Percentiles rank a stretch among this genome's conserved stretches.
Conservation (phyloP, 106 monocot genomes). For the Dendrobium huoshanense region DNA sequence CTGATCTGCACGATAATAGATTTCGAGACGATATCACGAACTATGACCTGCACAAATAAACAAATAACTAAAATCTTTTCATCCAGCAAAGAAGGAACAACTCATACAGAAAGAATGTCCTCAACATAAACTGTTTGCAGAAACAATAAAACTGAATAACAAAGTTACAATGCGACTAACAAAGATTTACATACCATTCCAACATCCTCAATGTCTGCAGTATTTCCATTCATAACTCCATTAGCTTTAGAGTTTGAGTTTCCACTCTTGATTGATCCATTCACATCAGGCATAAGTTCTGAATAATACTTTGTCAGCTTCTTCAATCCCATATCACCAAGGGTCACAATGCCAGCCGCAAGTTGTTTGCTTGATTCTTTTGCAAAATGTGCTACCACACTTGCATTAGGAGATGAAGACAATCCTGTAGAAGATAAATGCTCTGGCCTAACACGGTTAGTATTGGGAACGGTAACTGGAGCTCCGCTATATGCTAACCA, state of each 20-base stretch:
- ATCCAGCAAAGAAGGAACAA: neutral
- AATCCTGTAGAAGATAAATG: constrained; percentile 24
- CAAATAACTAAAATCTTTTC: neutral
- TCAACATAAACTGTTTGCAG: neutral
- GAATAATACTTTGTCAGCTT: constrained; percentile 79
- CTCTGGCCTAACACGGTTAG: constrained; percentile 62
- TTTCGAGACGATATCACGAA: constrained; percentile 82
- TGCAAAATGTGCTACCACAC: constrained; percentile 74
- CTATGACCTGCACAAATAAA: constrained; percentile 58
- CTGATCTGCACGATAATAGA: constrained; percentile 77
- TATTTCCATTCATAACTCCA: constrained; percentile 23
- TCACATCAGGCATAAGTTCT: constrained; percentile 49
- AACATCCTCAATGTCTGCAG: constrained; percentile 44
- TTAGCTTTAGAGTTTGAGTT: constrained; percentile 34
- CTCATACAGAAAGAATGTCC: neutral
- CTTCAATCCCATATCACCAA: constrained; percentile 91
- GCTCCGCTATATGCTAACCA: constrained; percentile 91
- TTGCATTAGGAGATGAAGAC: constrained; percentile 44
- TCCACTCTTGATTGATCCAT: constrained; percentile 31
- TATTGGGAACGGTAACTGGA: constrained; percentile 48
- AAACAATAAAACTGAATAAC: neutral
- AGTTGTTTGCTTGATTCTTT: constrained; percentile 94
- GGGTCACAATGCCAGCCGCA: constrained; percentile 75
- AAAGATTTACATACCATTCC: constrained; percentile 56
- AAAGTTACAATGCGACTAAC: neutral